A percentile compares a stretch with the other conserved stretches of the same genome.
Conservation (phyloP, 2,329 filamentous ascomycete genomes). For the Stemphylium lycopersici region DNA sequence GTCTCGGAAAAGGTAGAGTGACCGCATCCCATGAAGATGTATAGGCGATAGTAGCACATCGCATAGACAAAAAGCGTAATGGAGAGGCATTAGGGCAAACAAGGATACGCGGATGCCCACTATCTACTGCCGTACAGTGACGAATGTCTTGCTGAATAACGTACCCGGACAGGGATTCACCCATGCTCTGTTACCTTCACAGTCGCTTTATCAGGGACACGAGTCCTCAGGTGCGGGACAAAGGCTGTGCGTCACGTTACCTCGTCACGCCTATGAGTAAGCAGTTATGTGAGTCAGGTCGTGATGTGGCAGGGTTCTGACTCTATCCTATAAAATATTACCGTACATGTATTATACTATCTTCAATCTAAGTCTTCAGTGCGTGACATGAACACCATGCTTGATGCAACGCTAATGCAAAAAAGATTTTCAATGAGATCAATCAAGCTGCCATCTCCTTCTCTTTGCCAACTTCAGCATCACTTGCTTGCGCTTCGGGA, state of each 20-base stretch:
- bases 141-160: neutral
- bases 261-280: neutral
- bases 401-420: slow-evolving; percentile 10
- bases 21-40: slow-evolving; percentile 52
- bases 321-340: neutral
- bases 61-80: too few relatives aligned
- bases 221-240: neutral
- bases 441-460: slow-evolving; percentile 13
- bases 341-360: neutral
- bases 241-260: neutral
- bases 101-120: neutral
- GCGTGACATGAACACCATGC: neutral
- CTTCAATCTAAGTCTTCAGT: neutral
- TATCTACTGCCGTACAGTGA: neutral
- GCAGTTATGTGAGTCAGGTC: neutral
- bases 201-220: neutral
- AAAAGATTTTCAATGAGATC: neutral
- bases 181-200: neutral
- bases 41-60: slow-evolving; percentile 54
- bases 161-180: neutral
- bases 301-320: neutral
- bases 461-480: neutral
- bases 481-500: slow-evolving; percentile 17
- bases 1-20: slow-evolving; percentile 45
- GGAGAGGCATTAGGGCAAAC: neutral